Evolutionary conservation across 495 filamentous ascomycete genomes (phyloP).

Genomic region (Terfezia claveryi): DNA sequence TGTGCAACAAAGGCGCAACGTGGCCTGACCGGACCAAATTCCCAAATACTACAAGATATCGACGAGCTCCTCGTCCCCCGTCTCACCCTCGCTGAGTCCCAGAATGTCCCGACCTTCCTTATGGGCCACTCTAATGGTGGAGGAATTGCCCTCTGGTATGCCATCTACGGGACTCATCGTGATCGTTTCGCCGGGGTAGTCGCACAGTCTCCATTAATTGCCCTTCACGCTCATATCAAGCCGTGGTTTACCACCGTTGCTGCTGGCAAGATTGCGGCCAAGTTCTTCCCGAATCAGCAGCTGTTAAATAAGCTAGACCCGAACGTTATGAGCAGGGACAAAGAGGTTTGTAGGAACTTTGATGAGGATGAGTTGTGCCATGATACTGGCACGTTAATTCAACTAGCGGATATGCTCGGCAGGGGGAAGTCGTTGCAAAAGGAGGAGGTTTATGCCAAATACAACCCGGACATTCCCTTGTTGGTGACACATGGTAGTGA

Average conservation of each 20-base stretch:
- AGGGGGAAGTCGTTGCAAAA: slow-evolving; percentile 29
- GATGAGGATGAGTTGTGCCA: slow-evolving; percentile 46
- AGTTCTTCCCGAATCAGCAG: slow-evolving; percentile 35
- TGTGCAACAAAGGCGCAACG: slow-evolving; percentile 24
- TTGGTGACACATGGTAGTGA: slow-evolving; percentile 45
- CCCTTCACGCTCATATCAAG: slow-evolving; percentile 35
- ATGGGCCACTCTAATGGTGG: slow-evolving; percentile 72
- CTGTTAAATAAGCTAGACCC: slow-evolving; percentile 37
- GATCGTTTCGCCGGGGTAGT: slow-evolving; percentile 17
- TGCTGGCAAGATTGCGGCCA: slow-evolving; percentile 38
- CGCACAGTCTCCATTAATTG: slow-evolving; percentile 42
- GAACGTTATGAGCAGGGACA: slow-evolving; percentile 39
- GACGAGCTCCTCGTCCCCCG: slow-evolving; percentile 37
- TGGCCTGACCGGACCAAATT: slow-evolving; percentile 50
- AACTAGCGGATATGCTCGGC: slow-evolving; percentile 51
- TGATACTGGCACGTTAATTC: slow-evolving; percentile 58
- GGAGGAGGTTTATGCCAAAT: slow-evolving; percentile 19
- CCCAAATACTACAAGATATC: slow-evolving; percentile 51
- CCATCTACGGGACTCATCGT: slow-evolving; percentile 15
- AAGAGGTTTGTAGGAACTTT: slow-evolving; percentile 31
- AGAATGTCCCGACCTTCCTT: slow-evolving; percentile 47
- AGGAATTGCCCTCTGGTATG: slow-evolving; percentile 38
- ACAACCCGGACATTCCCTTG: slow-evolving; percentile 20
- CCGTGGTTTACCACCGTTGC: slow-evolving; percentile 36
- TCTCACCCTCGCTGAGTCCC: slow-evolving; percentile 15